Evolutionary conservation across 2,329 filamentous ascomycete species (phyloP).

Genomic region (Phyllosticta paracitricarpa): DNA sequence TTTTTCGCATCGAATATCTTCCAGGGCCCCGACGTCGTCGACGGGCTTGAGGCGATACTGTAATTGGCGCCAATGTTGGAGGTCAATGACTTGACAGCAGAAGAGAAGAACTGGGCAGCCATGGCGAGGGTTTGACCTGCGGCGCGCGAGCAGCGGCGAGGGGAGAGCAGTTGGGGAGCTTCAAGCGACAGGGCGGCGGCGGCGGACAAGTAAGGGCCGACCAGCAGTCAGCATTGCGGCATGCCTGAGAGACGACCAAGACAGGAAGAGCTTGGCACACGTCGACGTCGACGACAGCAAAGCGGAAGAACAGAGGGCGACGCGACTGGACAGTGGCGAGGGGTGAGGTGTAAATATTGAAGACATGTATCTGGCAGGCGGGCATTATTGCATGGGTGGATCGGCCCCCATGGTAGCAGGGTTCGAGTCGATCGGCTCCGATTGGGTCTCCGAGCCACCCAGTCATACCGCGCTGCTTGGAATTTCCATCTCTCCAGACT

Average conservation of each 20-base stretch:
- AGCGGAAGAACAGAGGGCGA: not conserved
- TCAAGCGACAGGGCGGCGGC: not conserved
- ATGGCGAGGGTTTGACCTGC: constrained; percentile 43
- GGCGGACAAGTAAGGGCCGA: constrained; percentile 7
- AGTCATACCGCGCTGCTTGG: not conserved
- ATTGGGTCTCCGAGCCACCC: not conserved
- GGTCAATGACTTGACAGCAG: constrained; percentile 84
- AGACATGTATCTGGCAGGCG: not conserved
- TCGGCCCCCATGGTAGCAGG: not conserved
- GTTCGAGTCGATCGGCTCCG: not conserved
- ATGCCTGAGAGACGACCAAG: not conserved
- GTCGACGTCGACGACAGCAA: not conserved
- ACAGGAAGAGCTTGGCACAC: not conserved
- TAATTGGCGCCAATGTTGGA: constrained; percentile 94
- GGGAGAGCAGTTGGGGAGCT: constrained; percentile 1
- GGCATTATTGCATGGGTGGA: not conserved
- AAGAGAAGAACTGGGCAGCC: constrained; percentile 63
- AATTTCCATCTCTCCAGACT: constrained; percentile 4
- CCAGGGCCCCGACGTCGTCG: constrained; percentile 84
- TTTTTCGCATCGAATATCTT: constrained; percentile 97
- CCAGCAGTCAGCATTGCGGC: constrained; percentile 4
- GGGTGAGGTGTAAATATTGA: not conserved
- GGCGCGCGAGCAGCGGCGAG: not conserved
- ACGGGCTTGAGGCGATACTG: constrained; percentile 62
- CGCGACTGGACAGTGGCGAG: not conserved